A percentile compares a stretch with the other conserved stretches of the same genome.
phyloP scores from a whole-genome alignment of 2,329 filamentous ascomycete genomes.

The Paramyrothecium sp. region DNA sequence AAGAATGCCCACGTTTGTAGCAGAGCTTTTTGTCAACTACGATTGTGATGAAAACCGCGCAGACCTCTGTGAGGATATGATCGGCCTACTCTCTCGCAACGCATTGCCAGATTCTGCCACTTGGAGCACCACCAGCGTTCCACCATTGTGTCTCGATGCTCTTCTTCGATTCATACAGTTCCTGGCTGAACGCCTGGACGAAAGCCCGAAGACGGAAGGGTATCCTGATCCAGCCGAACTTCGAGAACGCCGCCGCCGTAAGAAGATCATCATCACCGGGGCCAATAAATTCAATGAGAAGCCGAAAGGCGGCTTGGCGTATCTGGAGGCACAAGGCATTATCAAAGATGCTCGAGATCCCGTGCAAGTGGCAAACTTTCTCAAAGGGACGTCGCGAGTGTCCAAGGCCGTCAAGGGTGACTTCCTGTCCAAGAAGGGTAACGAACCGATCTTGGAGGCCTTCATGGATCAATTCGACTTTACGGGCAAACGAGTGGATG shows the following conservation, averaged over 20 bases:
- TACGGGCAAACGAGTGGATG: conserved; percentile 79
- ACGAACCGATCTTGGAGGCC: conserved; percentile 78
- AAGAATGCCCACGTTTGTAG: conserved; percentile 91
- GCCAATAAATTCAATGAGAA: conserved; percentile 93
- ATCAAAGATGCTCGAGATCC: conserved; percentile 75
- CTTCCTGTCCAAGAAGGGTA: conserved; percentile 86
- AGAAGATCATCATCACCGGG: conserved; percentile 86
- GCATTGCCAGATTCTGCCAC: conserved; percentile 96
- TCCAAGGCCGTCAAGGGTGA: conserved; percentile 92
- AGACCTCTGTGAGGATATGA: conserved; percentile 93
- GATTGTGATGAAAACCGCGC: conserved; percentile 91
- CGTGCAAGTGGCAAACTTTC: conserved; percentile 76
- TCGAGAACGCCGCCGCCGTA: conserved; percentile 71
- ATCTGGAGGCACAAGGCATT: conserved; percentile 80
- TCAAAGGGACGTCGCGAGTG: conserved; percentile 82
- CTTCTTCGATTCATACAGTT: conserved; percentile 89
- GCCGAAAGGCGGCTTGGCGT: conserved; percentile 84
- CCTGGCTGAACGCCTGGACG: conserved; percentile 80
- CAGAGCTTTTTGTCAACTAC: conserved; percentile 96
- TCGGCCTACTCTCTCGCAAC: conserved; percentile 88
- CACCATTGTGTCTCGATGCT: conserved; percentile 89
- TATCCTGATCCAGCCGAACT: conserved; percentile 66
- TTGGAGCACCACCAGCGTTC: conserved; percentile 98
- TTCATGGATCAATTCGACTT: conserved; percentile 92
- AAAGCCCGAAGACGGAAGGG: conserved; percentile 61